A percentile compares a stretch with the other conserved stretches of the same genome.
These are phyloP conservation scores for Penicillium subrubescens DNA, from an alignment of 495 filamentous ascomycete genomes.

Conservation along the genomic window DNA sequence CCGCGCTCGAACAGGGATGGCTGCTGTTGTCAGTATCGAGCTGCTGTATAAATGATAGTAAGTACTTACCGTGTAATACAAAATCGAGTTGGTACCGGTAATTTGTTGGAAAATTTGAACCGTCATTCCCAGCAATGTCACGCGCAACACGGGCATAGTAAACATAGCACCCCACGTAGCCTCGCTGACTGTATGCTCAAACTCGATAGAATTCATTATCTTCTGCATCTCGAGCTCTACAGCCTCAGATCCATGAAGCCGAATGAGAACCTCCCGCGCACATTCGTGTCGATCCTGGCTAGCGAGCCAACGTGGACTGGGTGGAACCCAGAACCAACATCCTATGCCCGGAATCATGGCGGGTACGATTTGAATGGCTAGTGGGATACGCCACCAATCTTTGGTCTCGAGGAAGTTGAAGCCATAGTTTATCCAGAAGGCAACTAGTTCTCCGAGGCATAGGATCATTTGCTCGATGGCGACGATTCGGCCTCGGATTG, in stretches of 20 bases:
- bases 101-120: conserved; percentile 44
- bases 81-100: conserved; percentile 40
- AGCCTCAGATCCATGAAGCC: conserved; percentile 53
- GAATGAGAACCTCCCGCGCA: conserved; percentile 64
- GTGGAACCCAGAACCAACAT: conserved; percentile 55
- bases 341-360: conserved; percentile 60
- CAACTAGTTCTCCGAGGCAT: conserved; percentile 75
- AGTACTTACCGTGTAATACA: conserved; percentile 21
- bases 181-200: conserved; percentile 70
- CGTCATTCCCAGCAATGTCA: conserved; percentile 34
- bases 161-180: conserved; percentile 67
- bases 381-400: conserved; percentile 66
- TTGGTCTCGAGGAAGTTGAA: conserved; percentile 50
- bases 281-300: conserved; percentile 69
- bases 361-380: conserved; percentile 62
- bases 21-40: background rate
- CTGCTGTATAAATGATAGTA: background rate
- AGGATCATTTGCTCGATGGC: conserved; percentile 71
- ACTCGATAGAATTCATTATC: conserved; percentile 72
- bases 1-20: background rate
- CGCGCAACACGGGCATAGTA: conserved; percentile 41
- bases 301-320: conserved; percentile 74
- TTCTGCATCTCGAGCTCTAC: conserved; percentile 76
- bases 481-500: conserved; percentile 56
- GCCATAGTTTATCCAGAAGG: conserved; percentile 60